phyloP scores from a whole-genome alignment of 345 rosid genomes.

The Syzygium grande region DNA sequence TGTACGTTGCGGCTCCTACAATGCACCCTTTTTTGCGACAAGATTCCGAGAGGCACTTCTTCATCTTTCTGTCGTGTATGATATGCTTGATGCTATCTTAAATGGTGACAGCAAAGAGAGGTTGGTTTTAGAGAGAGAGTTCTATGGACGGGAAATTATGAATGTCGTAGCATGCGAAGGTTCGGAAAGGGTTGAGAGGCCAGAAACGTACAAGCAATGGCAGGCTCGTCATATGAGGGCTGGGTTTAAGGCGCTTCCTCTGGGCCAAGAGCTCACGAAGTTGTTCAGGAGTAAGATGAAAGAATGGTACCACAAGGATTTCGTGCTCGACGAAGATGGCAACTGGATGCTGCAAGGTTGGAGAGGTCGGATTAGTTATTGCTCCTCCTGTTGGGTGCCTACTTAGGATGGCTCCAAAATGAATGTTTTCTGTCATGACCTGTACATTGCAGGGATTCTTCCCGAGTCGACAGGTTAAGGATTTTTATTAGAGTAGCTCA shows the following conservation, averaged over 20 bases:
- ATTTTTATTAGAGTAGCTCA: not conserved
- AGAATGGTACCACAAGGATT: constrained; percentile 62
- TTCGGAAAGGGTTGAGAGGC: constrained; percentile 62
- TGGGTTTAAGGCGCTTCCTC: constrained; percentile 53
- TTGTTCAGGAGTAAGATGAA: constrained; percentile 22
- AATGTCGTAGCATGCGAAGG: constrained; percentile 79
- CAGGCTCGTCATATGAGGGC: constrained; percentile 52
- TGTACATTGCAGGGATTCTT: not conserved
- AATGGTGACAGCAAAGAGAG: constrained; percentile 43
- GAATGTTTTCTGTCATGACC: not conserved
- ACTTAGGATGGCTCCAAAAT: not conserved
- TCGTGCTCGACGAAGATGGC: constrained; percentile 45
- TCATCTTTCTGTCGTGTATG: constrained; percentile 55
- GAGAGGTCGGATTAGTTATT: constrained; percentile 69
- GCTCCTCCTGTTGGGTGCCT: constrained; percentile 71
- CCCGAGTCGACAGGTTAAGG: not conserved
- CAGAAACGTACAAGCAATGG: constrained; percentile 87
- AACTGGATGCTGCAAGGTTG: constrained; percentile 79
- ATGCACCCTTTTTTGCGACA: constrained; percentile 29
- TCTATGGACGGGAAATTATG: constrained; percentile 48
- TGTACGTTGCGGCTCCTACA: constrained; percentile 16
- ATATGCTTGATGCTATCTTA: constrained; percentile 44
- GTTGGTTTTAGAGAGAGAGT: constrained; percentile 44
- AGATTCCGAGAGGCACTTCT: constrained; percentile 75
- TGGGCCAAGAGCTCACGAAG: constrained; percentile 33